phyloP scores from a whole-genome alignment of 2,329 filamentous ascomycete genomes.

The Ciborinia camelliae region DNA sequence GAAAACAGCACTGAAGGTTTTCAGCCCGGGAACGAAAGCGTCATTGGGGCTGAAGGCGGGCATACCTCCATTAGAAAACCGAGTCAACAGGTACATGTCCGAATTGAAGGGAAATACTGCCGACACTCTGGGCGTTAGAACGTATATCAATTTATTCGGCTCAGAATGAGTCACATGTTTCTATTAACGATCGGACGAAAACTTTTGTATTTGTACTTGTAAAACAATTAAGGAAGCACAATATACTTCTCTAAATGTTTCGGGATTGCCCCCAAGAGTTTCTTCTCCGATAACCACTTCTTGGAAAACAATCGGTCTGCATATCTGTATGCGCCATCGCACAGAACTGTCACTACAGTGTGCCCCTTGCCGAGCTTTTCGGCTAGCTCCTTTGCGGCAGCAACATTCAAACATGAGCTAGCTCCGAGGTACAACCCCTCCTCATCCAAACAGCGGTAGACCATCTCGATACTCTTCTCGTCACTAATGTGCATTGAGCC shows the following conservation, averaged over 20 bases:
- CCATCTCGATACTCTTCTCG: constrained; percentile 95
- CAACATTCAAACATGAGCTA: constrained; percentile 90
- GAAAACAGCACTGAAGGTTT: constrained; percentile 39
- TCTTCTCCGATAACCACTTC: constrained; percentile 88
- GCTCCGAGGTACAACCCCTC: constrained; percentile 94
- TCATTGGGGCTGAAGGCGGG: constrained; percentile 24
- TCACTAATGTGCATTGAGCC: constrained; percentile 81
- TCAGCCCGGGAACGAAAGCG: constrained; percentile 12
- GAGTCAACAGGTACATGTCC: constrained; percentile 9
- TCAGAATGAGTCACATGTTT: not conserved
- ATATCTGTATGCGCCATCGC: constrained; percentile 96
- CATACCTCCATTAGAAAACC: not conserved
- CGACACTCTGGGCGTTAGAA: constrained; percentile 1
- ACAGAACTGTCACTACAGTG: constrained; percentile 90
- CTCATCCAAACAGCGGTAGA: constrained; percentile 92
- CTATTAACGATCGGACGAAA: constrained; percentile 2
- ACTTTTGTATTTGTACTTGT: constrained; percentile 18
- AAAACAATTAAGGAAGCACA: constrained; percentile 65
- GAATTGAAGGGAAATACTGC: not conserved
- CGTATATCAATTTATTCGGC: constrained; percentile 21
- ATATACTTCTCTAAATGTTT: constrained; percentile 89
- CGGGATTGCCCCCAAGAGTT: constrained; percentile 75
- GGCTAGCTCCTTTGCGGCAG: constrained; percentile 89
- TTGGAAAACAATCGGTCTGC: constrained; percentile 89
- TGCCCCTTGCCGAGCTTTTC: constrained; percentile 84